phyloP scores from a whole-genome alignment of 1,284 basidiomycete species.

The Sporisorium reilianum region DNA sequence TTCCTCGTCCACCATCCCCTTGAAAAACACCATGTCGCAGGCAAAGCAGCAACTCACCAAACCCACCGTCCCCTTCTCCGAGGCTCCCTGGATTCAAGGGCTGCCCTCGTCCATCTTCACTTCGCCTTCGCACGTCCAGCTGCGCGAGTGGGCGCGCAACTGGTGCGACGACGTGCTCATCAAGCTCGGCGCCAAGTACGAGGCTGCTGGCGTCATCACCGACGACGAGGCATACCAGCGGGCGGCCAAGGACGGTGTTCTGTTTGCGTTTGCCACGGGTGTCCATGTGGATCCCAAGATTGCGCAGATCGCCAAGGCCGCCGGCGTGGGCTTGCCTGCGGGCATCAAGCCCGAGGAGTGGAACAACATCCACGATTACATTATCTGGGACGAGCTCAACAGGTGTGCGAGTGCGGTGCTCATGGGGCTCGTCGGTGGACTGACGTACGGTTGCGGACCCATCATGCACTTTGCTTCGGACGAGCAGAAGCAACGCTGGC shows the following conservation, averaged over 20 bases:
- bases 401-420: constrained; percentile 41
- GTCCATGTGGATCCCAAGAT: constrained; percentile 48
- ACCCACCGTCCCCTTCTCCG: constrained; percentile 51
- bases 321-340: constrained; percentile 45
- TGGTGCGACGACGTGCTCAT: constrained; percentile 52
- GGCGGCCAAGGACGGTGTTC: constrained; percentile 57
- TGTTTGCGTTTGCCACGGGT: constrained; percentile 55
- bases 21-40: constrained; percentile 19
- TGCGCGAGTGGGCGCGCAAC: constrained; percentile 49
- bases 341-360: constrained; percentile 54
- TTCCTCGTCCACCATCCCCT: too few relatives aligned
- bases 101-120: constrained; percentile 54
- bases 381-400: constrained; percentile 61
- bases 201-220: constrained; percentile 38
- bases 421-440: constrained; percentile 50
- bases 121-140: constrained; percentile 38
- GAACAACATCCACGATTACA: constrained; percentile 64
- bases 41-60: constrained; percentile 32
- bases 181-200: constrained; percentile 42
- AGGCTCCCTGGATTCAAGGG: constrained; percentile 55
- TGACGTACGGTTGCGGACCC: constrained; percentile 44
- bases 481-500: constrained; percentile 51
- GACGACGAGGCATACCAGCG: constrained; percentile 48
- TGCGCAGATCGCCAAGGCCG: constrained; percentile 53
- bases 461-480: constrained; percentile 58